Base-by-base conservation (phyloP, 2,329 filamentous ascomycete genomes). In the Nemania sp. region DNA sequence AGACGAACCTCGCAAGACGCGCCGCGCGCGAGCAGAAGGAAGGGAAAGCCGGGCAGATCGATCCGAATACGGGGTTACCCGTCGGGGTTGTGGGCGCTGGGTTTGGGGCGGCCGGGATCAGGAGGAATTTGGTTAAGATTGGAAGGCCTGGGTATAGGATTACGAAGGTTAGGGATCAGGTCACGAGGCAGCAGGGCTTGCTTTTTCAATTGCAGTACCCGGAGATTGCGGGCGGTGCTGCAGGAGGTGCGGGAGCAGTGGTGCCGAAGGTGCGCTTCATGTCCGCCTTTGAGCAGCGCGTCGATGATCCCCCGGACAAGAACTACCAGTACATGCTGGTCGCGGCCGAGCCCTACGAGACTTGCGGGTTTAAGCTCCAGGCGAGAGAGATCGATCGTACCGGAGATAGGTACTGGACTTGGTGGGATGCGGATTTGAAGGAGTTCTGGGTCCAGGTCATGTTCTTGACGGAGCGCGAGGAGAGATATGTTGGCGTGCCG, bases 391-490 rank as follows among this genome's bases (percentile, higher is more conserved):
- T 99, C 55, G 94, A 99, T 75, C 84, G 91, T 65, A 82, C 89
- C 20, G 91, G 95, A 62, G 92, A 90, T 52, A 83, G 87, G 66
- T 94, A 92, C 73, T 99, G 93, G 82, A 88, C 84, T 49, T 97
- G 92, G 86, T 99, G 92, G 79, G 94, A 99, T 74, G 86, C 88
- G 56, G 94, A 99, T 72, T 86, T 88, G 60, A 96, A 95, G 79
- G 93, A 97, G 77, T 99, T 95, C 70, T 97, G 91, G 90, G 83
- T 97, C 34, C 94, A 97, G 78, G 82, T 99, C 61, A 89, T 97
- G 79, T 99, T 97, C 76, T 94, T 97, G 83, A 97, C 94, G 33
- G 94, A 99, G 79, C 85, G 94, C 60, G 94, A 97, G 75, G 93
- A 97, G 80, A 81, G 91, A 56, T 97, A 86, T 61, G 84, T 83